Base-by-base conservation (phyloP, 2,329 filamentous ascomycete genomes). In the Escovopsis sp. region DNA sequence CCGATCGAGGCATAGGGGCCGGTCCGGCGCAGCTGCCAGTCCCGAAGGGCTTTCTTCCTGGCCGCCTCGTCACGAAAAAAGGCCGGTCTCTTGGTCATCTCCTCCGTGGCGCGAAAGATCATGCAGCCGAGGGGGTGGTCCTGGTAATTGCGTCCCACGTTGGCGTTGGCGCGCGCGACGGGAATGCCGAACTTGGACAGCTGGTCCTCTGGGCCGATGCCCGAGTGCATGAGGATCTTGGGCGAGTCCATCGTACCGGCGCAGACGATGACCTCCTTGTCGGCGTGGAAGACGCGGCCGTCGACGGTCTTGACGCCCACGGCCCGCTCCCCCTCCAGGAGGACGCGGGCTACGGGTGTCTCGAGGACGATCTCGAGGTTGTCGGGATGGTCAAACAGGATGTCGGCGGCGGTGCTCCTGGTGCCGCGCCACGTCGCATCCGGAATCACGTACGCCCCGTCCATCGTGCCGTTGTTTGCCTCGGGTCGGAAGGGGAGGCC, bases 271-370 rank as follows among this genome's bases (percentile, higher is more conserved):
- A 70, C 63, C 48, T 70, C 65, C 38, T 62, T 63, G 8, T 53
- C 51, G 58, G 80, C 80, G 43, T 66, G 77, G 50, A 95, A 71
- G 66, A 95, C 83, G 63, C 95, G 88, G 53, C 86, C 86, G 63
- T 89, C 89, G 45, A 94, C 74, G 62, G 89, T 81, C 66, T 96
- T 89, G 58, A 95, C 93, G 72, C 96, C 96, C 51, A 95, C 77
- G 40, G 89, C 89, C 53, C 89, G 83, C 54, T 89, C 89, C 67
- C 95, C 89, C 86, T 94, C 58, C 2, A 74, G 45, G 3, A 75
- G 39, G 1, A 77, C 45, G 5, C 63, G 64, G 33, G 65, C 61
- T 5, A 77, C 70, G 2, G 63, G 61, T 0, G 68, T 55, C 18
- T 66, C 55, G 4, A 69, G 71, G 45, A 71, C 47, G 26, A 80